These are phyloP conservation scores for Sphaerobolus stellatus DNA, from an alignment of 1,284 basidiomycete genomes.

Conservation along the genomic window DNA sequence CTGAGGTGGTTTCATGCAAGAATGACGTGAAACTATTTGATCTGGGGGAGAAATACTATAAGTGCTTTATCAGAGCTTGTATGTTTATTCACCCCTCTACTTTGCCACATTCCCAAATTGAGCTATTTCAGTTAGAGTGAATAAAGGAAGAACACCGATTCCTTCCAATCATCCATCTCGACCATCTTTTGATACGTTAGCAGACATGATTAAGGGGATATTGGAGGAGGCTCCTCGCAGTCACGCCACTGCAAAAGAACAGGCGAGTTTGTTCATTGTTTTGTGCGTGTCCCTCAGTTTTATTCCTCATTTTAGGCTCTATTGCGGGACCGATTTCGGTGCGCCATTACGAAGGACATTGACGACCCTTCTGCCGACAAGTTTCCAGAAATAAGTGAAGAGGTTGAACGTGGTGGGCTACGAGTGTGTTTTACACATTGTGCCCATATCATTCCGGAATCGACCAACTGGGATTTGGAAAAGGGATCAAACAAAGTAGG, in stretches of 20 bases:
- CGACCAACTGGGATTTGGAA: background rate
- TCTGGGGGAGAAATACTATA: background rate
- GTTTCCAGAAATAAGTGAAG: background rate
- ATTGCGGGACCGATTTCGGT: conserved; percentile 28
- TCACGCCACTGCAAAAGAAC: background rate
- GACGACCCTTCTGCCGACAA: conserved; percentile 14
- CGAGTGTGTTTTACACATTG: background rate
- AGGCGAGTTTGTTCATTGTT: background rate
- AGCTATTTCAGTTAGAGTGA: background rate
- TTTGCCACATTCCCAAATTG: background rate
- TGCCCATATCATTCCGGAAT: conserved; percentile 17
- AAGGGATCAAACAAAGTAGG: conserved; percentile 1
- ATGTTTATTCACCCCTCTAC: background rate
- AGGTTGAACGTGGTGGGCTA: background rate
- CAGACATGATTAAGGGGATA: background rate
- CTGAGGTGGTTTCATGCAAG: background rate
- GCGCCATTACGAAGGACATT: conserved; percentile 25
- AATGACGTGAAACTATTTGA: background rate
- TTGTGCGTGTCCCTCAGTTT: background rate
- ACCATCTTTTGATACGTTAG: background rate
- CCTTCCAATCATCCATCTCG: background rate
- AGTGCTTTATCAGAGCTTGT: background rate
- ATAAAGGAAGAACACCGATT: background rate
- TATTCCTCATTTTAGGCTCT: conserved; percentile 21
- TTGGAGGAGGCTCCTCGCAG: background rate